phyloP scores from a whole-genome alignment of 129 eudicot species.

The Pittosporum tobira region DNA sequence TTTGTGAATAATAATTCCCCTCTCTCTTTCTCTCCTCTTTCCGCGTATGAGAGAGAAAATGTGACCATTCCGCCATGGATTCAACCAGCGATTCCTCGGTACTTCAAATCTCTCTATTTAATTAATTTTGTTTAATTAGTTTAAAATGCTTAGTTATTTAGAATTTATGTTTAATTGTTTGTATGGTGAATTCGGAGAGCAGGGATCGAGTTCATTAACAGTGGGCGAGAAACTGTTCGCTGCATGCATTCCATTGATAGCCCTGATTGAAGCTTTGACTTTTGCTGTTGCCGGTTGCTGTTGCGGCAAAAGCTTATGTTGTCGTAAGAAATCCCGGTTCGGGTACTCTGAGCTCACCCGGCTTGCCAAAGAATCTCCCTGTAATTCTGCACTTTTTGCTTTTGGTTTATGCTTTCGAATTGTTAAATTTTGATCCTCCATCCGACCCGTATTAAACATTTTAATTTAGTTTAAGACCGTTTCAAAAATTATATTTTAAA shows the following conservation, averaged over 20 bases:
- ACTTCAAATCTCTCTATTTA: not conserved
- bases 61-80: not conserved
- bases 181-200: constrained; percentile 4
- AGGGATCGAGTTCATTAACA: constrained; percentile 45
- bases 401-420: too few relatives aligned
- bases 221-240: constrained; percentile 46
- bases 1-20: too few relatives aligned
- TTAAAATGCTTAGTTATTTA: not conserved
- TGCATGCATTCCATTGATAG: constrained; percentile 46
- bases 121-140: not conserved
- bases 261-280: constrained; percentile 35
- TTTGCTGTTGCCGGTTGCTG: constrained; percentile 48
- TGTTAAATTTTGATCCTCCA: too few relatives aligned
- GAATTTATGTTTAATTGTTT: not conserved
- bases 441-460: too few relatives aligned
- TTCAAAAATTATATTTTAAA: too few relatives aligned
- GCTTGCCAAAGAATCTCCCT: constrained; percentile 49
- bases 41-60: not conserved
- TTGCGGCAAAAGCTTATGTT: not conserved
- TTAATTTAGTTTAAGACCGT: too few relatives aligned
- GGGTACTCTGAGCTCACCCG: constrained; percentile 31
- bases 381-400: constrained; percentile 26
- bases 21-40: not conserved
- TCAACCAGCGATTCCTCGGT: not conserved
- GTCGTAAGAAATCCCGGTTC: constrained; percentile 18